phyloP scores from a whole-genome alignment of 2,329 filamentous ascomycete species.

The Hypoxylon sp. region DNA sequence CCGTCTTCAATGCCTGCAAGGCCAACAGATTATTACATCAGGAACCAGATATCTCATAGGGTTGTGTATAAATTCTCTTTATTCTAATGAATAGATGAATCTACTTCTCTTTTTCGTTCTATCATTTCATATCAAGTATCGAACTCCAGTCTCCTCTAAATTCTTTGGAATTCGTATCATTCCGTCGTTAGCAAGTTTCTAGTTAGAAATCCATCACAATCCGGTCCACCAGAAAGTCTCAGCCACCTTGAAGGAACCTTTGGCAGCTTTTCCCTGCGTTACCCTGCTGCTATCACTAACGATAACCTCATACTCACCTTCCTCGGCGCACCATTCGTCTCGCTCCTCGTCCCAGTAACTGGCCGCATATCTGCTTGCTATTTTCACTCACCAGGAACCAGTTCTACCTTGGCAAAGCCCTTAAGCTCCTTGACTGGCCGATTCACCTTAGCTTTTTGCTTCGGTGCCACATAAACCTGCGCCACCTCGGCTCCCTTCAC shows the following conservation, averaged over 20 bases:
- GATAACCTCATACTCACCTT: constrained; percentile 74
- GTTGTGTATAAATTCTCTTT: not conserved
- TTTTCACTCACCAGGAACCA: constrained; percentile 73
- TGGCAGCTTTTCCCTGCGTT: constrained; percentile 63
- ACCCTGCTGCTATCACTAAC: constrained; percentile 71
- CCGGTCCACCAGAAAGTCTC: constrained; percentile 79
- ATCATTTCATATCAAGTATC: constrained; percentile 5
- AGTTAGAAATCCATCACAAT: constrained; percentile 57
- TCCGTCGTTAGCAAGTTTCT: not conserved
- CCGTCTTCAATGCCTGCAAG: too few relatives aligned
- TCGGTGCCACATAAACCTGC: constrained; percentile 70
- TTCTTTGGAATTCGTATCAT: constrained; percentile 9
- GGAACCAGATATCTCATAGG: not conserved
- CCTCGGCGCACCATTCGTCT: constrained; percentile 76
- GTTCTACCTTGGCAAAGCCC: constrained; percentile 74
- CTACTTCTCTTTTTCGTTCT: not conserved
- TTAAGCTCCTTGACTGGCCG: constrained; percentile 74
- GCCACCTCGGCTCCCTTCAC: constrained; percentile 68
- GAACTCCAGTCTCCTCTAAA: not conserved
- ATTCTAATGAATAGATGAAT: not conserved
- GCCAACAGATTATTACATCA: not conserved
- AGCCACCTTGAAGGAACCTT: constrained; percentile 68
- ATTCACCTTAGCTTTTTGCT: constrained; percentile 68
- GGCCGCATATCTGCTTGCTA: constrained; percentile 75
- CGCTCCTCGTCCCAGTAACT: constrained; percentile 80